phyloP scores from a whole-genome alignment of 2,329 filamentous ascomycete species.

The Sporothrix brasiliensis region DNA sequence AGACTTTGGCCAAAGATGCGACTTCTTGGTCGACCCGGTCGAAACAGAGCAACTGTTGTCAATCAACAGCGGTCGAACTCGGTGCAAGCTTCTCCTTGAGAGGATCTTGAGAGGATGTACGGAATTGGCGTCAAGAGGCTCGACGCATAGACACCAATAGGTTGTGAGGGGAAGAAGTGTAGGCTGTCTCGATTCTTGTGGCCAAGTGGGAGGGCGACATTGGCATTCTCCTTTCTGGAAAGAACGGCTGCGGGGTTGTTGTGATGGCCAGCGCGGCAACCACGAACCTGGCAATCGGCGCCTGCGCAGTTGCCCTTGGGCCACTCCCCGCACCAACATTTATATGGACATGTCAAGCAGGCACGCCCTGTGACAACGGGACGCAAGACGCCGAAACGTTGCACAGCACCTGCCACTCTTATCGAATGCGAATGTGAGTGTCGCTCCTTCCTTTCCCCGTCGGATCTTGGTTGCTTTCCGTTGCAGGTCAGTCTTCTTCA shows the following conservation, averaged over 20 bases:
- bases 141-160: no score
- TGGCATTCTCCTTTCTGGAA: no score
- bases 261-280: neutral
- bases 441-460: no score
- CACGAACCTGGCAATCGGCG: constrained; percentile 5
- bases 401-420: neutral
- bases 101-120: neutral
- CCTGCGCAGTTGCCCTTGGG: neutral
- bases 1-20: neutral
- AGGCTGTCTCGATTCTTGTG: neutral
- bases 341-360: neutral
- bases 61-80: neutral
- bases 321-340: neutral
- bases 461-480: neutral
- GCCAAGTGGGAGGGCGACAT: neutral
- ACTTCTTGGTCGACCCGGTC: neutral
- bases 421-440: neutral
- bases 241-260: no score
- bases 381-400: neutral
- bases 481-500: neutral
- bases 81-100: no score
- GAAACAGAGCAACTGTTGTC: neutral
- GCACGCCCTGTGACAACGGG: neutral
- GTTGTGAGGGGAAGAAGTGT: neutral
- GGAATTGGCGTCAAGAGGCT: no score